Conservation (phyloP, 1,284 basidiomycete genomes). For the Ceratobasidium sp. region DNA sequence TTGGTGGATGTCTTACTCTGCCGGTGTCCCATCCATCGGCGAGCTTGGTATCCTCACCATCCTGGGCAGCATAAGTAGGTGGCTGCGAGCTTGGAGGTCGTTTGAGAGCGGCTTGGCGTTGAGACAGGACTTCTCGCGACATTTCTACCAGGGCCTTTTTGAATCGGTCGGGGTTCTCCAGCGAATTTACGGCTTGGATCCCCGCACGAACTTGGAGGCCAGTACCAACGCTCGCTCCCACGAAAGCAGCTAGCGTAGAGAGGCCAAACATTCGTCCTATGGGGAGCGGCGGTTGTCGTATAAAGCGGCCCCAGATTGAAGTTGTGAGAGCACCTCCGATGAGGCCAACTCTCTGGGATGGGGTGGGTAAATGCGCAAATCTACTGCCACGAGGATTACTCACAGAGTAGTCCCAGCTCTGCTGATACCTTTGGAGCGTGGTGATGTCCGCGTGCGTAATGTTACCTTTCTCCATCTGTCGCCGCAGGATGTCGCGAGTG, state of each 20-base stretch:
- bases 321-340: conserved; percentile 53
- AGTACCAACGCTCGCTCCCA: conserved; percentile 53
- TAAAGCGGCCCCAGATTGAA: conserved; percentile 55
- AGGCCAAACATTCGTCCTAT: conserved; percentile 50
- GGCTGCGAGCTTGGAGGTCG: conserved; percentile 53
- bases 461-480: conserved; percentile 69
- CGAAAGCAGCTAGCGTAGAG: conserved; percentile 42
- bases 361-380: conserved; percentile 59
- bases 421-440: conserved; percentile 19
- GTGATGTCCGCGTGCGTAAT: conserved; percentile 68
- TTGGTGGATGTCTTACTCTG: background rate
- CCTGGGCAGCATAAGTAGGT: conserved; percentile 51
- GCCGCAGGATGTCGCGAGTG: conserved; percentile 65
- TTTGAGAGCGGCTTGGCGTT: conserved; percentile 55
- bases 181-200: conserved; percentile 62
- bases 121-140: conserved; percentile 43
- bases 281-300: conserved; percentile 54
- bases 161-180: conserved; percentile 64
- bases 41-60: conserved; percentile 47
- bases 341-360: conserved; percentile 54
- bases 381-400: conserved; percentile 65
- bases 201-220: conserved; percentile 63
- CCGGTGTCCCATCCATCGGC: conserved; percentile 54
- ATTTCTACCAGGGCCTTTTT: conserved; percentile 60
- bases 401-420: conserved; percentile 49